phyloP scores from a whole-genome alignment of 768 basidiomycete species.

The Collybia mongolica region DNA sequence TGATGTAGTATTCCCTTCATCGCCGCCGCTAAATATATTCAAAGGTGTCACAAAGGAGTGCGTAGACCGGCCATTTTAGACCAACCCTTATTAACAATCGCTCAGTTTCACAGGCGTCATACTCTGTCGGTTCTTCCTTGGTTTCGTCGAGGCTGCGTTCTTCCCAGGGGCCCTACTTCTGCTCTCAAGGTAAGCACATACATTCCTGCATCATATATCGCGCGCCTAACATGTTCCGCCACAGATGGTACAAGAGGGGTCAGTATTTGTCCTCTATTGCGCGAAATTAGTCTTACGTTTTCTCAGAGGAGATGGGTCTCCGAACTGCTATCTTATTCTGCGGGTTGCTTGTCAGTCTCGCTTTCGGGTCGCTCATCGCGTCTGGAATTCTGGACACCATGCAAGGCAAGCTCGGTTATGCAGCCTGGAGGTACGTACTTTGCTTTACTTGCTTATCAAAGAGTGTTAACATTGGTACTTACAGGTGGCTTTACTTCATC shows the following conservation, averaged over 20 bases:
- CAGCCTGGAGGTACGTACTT: slow-evolving; percentile 46
- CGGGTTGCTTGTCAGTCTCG: slow-evolving; percentile 50
- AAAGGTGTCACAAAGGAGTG: slow-evolving; percentile 28
- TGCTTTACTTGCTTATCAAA: background rate
- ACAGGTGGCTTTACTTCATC: slow-evolving; percentile 49
- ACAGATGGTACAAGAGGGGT: slow-evolving; percentile 13
- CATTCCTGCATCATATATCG: background rate
- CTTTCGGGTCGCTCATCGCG: slow-evolving; percentile 51
- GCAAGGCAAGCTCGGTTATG: slow-evolving; percentile 46
- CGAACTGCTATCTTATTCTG: slow-evolving; percentile 43
- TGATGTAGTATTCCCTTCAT: background rate
- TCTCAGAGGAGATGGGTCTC: slow-evolving; percentile 39
- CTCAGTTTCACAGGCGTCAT: slow-evolving; percentile 39
- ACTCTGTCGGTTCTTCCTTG: slow-evolving; percentile 51
- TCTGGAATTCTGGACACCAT: slow-evolving; percentile 46
- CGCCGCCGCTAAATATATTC: background rate
- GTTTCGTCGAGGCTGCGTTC: slow-evolving; percentile 49
- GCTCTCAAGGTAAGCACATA: slow-evolving; percentile 31
- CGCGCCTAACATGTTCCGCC: background rate
- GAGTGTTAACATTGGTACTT: background rate
- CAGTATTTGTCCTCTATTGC: background rate
- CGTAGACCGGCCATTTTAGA: background rate
- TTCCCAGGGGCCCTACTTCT: slow-evolving; percentile 40
- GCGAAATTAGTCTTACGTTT: background rate
- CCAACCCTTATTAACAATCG: background rate